A percentile compares a stretch with the other conserved stretches of the same genome.
Evolutionary conservation across 768 basidiomycete species (phyloP).

Genomic region (Trametopsis cervina): DNA sequence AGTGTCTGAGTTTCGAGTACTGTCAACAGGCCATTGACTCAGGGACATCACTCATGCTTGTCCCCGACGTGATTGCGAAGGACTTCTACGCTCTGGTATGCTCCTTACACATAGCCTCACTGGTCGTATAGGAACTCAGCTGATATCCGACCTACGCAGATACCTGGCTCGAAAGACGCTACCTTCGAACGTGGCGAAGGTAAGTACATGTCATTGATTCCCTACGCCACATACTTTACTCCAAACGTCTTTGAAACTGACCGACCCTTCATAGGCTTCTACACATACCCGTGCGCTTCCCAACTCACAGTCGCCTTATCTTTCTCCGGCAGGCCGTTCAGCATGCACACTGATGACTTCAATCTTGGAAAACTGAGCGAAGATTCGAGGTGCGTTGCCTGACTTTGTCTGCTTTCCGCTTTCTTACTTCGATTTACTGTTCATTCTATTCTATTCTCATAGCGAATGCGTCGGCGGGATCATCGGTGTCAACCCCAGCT

Average conservation of each 20-base stretch:
- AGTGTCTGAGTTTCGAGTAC: too few species aligned
- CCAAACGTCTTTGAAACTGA: neutral
- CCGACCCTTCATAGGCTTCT: constrained; percentile 36
- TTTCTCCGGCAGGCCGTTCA: constrained; percentile 36
- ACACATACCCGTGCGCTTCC: constrained; percentile 45
- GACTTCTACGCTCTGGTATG: constrained; percentile 41
- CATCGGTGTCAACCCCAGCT: constrained; percentile 30
- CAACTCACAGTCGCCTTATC: constrained; percentile 32
- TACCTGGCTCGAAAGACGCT: constrained; percentile 37
- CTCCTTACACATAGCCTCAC: too few species aligned
- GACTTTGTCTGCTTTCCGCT: neutral
- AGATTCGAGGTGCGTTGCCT: constrained; percentile 24
- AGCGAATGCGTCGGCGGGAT: constrained; percentile 55
- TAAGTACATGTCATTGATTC: too few species aligned
- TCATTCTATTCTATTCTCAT: neutral
- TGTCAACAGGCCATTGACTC: constrained; percentile 53
- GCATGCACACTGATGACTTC: constrained; percentile 43
- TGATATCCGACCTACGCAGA: constrained; percentile 26
- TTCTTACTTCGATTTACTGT: neutral
- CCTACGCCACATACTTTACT: neutral
- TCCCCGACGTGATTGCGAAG: constrained; percentile 36
- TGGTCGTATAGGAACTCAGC: too few species aligned
- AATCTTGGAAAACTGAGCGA: constrained; percentile 38
- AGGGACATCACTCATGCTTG: constrained; percentile 59
- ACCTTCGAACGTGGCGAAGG: constrained; percentile 39